Conservation (phyloP, 192 early-diverging fungal species). For the Backusella australiensis region DNA sequence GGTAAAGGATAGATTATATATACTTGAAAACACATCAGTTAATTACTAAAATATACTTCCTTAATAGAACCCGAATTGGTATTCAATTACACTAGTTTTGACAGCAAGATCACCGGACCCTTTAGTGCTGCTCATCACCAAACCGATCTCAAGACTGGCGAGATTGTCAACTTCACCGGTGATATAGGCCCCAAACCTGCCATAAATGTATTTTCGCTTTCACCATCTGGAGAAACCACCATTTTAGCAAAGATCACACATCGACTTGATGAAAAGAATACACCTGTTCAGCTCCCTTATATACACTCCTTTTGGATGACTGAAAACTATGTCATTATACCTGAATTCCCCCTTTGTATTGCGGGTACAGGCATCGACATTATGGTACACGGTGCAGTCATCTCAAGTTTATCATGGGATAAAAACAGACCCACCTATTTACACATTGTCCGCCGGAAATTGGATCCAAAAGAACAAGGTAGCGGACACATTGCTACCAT, state of each 20-base stretch:
- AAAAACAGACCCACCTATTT: constrained; percentile 2
- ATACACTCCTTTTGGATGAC: constrained; percentile 55
- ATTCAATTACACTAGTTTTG: constrained; percentile 6
- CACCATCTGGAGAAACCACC: constrained; percentile 8
- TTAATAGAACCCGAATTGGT: background rate
- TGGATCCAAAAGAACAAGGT: background rate
- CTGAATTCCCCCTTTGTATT: constrained; percentile 48
- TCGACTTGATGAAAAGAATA: constrained; percentile 5
- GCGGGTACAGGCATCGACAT: background rate
- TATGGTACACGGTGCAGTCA: background rate
- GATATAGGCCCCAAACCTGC: background rate
- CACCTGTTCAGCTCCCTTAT: constrained; percentile 36
- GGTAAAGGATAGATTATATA: background rate
- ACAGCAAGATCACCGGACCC: background rate
- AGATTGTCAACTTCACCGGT: constrained; percentile 16
- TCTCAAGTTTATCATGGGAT: constrained; percentile 4
- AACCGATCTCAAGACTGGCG: constrained; percentile 19
- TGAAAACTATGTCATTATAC: constrained; percentile 55
- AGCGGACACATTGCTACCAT: background rate
- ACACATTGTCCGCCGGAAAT: background rate
- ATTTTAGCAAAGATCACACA: constrained; percentile 15
- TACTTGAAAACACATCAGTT: background rate
- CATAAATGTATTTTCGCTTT: constrained; percentile 18
- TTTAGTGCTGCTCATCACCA: constrained; percentile 34
- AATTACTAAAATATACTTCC: background rate